phyloP scores from a whole-genome alignment of 805 yeast genomes.

The Barnettozyma vustinii region DNA sequence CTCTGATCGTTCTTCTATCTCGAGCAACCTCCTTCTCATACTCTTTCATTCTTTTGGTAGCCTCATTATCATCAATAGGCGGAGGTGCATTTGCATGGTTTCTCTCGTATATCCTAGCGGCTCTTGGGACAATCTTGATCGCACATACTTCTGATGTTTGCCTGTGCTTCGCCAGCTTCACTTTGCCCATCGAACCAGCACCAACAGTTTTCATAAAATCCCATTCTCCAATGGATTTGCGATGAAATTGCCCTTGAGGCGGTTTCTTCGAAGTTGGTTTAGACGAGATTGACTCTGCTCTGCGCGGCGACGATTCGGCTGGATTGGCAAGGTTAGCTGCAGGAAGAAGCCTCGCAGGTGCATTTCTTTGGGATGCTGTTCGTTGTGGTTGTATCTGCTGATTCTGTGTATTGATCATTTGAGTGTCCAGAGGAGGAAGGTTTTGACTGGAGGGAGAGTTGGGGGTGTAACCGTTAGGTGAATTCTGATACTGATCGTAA shows the following conservation, averaged over 20 bases:
- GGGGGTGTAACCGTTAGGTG: neutral
- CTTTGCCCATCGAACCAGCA: constrained; percentile 99
- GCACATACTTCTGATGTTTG: constrained; percentile 81
- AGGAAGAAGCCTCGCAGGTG: constrained; percentile 5
- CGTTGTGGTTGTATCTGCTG: constrained; percentile 18
- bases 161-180: constrained; percentile 85
- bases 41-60: constrained; percentile 59
- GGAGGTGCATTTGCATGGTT: constrained; percentile 68
- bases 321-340: constrained; percentile 7
- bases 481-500: constrained; percentile 3
- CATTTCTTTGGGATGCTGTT: constrained; percentile 7
- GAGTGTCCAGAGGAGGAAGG: constrained; percentile 13
- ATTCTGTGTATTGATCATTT: constrained; percentile 20
- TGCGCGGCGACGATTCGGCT: neutral
- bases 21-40: constrained; percentile 80
- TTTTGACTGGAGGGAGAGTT: constrained; percentile 7
- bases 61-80: constrained; percentile 52
- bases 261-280: constrained; percentile 11
- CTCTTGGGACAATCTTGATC: constrained; percentile 88
- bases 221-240: constrained; percentile 95
- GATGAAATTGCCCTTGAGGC: constrained; percentile 48
- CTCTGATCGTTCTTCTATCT: constrained; percentile 89
- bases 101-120: constrained; percentile 69
- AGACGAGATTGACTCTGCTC: constrained; percentile 12
- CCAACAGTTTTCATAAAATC: constrained; percentile 92